Evolutionary conservation across 2,329 filamentous ascomycete genomes (phyloP).

Genomic region (Aspergillus tamarii): DNA sequence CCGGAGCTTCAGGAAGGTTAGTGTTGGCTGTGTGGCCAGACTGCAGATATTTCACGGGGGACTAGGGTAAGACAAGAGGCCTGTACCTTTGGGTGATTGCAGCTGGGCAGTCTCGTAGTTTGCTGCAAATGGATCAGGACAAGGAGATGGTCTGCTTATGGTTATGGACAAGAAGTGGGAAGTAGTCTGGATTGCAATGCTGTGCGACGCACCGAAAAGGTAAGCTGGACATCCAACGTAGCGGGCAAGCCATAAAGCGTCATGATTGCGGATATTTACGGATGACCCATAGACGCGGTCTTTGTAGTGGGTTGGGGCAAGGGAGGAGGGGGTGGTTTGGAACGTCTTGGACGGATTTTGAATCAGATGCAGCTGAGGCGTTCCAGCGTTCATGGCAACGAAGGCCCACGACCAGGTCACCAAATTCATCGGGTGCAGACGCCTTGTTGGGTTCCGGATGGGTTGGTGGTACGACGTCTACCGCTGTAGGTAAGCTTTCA

Average conservation of each 20-base stretch:
- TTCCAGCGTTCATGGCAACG: neutral
- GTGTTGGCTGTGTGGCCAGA: neutral
- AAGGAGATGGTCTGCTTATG: constrained; percentile 6
- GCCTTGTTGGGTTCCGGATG: neutral
- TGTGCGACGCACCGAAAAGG: neutral
- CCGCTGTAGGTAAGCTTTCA: constrained; percentile 3
- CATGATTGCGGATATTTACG: neutral
- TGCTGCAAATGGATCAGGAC: neutral
- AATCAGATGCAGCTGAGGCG: neutral
- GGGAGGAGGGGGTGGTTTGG: too few relatives aligned
- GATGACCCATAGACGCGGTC: neutral
- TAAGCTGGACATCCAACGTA: neutral
- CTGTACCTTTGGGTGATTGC: neutral
- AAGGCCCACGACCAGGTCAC: neutral
- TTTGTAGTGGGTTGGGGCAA: too few relatives aligned
- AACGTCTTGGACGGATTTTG: neutral
- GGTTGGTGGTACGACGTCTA: constrained; percentile 5
- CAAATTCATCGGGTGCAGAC: neutral
- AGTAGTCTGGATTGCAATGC: neutral
- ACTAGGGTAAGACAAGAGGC: neutral
- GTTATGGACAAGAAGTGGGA: constrained; percentile 3
- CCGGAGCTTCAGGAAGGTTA: neutral
- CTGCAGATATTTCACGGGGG: constrained; percentile 9
- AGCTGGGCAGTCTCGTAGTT: neutral
- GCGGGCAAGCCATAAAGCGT: neutral